phyloP scores from a whole-genome alignment of 345 rosid species.

The Citropsis articulata region DNA sequence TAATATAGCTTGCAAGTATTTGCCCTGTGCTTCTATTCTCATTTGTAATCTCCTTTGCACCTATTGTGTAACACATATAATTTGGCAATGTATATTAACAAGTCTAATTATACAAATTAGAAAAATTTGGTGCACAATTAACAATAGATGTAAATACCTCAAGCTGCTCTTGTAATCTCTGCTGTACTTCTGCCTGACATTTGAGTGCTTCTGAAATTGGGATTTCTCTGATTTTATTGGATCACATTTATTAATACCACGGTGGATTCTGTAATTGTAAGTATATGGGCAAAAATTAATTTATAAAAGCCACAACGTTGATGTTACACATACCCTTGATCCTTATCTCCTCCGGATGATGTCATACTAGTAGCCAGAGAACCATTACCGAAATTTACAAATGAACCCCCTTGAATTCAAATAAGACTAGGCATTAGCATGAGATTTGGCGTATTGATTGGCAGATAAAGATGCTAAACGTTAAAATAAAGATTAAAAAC shows the following conservation, averaged over 20 bases:
- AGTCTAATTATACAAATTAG: too few species aligned
- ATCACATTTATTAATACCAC: neutral
- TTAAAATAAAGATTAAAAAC: too few species aligned
- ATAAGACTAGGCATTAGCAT: neutral
- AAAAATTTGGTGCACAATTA: neutral
- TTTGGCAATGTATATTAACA: neutral
- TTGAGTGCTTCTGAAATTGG: conserved; percentile 46
- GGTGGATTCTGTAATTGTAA: neutral
- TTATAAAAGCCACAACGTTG: neutral
- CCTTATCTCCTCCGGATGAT: conserved; percentile 32
- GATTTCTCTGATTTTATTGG: conserved; percentile 37
- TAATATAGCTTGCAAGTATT: conserved; percentile 64
- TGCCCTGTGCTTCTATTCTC: conserved; percentile 91
- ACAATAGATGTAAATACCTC: conserved; percentile 40
- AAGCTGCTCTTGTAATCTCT: conserved; percentile 57
- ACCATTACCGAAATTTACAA: conserved; percentile 36
- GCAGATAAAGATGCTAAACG: neutral
- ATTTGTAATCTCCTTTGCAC: conserved; percentile 69
- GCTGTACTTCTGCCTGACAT: conserved; percentile 55
- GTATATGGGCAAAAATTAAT: neutral
- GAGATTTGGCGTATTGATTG: neutral
- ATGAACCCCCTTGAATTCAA: conserved; percentile 35
- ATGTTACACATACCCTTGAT: conserved; percentile 35
- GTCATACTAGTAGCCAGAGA: conserved; percentile 27
- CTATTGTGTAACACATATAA: conserved; percentile 22